These are phyloP conservation scores for Chalaropsis thielavioides DNA, from an alignment of 2,329 filamentous ascomycete species.

Conservation along the genomic window DNA sequence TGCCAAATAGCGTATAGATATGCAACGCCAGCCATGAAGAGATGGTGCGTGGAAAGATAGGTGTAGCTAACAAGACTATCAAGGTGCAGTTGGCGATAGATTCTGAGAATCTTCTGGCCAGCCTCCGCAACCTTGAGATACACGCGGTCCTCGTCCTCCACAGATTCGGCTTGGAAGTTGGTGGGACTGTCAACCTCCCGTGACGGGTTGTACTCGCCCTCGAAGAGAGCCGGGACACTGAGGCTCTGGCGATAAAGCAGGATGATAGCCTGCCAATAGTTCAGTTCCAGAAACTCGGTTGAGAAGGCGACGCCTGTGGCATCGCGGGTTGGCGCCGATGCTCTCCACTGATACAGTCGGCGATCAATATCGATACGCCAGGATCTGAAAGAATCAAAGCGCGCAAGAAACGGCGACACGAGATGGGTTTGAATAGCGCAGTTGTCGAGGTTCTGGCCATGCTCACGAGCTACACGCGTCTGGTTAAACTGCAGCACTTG, in stretches of 20 bases:
- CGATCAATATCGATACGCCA: constrained; percentile 83
- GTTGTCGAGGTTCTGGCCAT: constrained; percentile 49
- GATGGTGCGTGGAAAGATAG: constrained; percentile 84
- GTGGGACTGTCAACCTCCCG: constrained; percentile 47
- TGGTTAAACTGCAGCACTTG: constrained; percentile 90
- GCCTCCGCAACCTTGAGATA: constrained; percentile 93
- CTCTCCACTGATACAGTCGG: constrained; percentile 74
- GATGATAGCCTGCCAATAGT: constrained; percentile 95
- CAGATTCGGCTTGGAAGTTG: constrained; percentile 47
- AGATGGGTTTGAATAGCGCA: constrained; percentile 64
- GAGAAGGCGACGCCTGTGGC: constrained; percentile 83
- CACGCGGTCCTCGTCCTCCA: constrained; percentile 77
- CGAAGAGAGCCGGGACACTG: constrained; percentile 70
- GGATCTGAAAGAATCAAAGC: constrained; percentile 70
- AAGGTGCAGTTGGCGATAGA: constrained; percentile 80
- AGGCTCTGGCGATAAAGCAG: constrained; percentile 89
- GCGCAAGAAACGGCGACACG: constrained; percentile 70
- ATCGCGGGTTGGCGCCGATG: constrained; percentile 57
- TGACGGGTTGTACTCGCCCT: constrained; percentile 57
- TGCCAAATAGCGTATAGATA: constrained; percentile 98
- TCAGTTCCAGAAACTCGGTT: constrained; percentile 78
- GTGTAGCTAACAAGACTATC: constrained; percentile 89
- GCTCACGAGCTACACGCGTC: constrained; percentile 58
- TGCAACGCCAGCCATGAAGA: constrained; percentile 94
- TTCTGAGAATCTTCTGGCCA: constrained; percentile 77